Base-by-base conservation (phyloP, 441 rosid species). In the Adansonia gregorii region DNA sequence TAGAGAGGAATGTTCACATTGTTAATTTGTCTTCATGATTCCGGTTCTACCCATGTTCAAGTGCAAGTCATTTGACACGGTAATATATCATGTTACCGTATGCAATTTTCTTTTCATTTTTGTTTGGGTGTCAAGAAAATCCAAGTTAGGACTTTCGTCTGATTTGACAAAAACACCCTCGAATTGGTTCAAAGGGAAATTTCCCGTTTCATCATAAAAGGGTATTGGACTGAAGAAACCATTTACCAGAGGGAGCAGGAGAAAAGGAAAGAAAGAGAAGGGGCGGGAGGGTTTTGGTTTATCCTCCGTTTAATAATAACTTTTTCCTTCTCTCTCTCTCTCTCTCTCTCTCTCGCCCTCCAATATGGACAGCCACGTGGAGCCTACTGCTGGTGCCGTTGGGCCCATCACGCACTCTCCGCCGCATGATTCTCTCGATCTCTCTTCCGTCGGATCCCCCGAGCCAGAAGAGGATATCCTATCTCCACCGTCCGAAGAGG, bases 401-500 rank as follows among this genome's bases (percentile, higher is more conserved):
- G 15, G 63, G 69, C 39, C 77, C 63, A 65, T 83, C 59, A 72
- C 85, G 64, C 41, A 71, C 69, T 67, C 84, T 65, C 78, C 84
- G 64, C 67, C 49, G 11, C 77, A 2, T 9, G 89, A 63, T 73
- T 78, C 82, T 75, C 76, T 82, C 10, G 93, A 84, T 75, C 52
- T 70, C 49, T n/a, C 80, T 45, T 80, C 82, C 72, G 84, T 81
- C 74, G 92, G 87, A 82, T 87, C 90, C 49, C 86, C 83, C 10
- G 93, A 81, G 69, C 86, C 86, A 11, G 93, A 81, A 69, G 88
- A 70, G 59, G 78, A 52, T 48, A 73, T 59, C 72, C 46, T 71
- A 19, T 81, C 75, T 20, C 86, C 78, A 24, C 89, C 87, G 73
- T 85, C 88, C 0, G 97, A 89, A 52, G 92, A 89, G 65, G 93